Conservation (phyloP, 768 basidiomycete species). For the Boletus rubropictus region DNA sequence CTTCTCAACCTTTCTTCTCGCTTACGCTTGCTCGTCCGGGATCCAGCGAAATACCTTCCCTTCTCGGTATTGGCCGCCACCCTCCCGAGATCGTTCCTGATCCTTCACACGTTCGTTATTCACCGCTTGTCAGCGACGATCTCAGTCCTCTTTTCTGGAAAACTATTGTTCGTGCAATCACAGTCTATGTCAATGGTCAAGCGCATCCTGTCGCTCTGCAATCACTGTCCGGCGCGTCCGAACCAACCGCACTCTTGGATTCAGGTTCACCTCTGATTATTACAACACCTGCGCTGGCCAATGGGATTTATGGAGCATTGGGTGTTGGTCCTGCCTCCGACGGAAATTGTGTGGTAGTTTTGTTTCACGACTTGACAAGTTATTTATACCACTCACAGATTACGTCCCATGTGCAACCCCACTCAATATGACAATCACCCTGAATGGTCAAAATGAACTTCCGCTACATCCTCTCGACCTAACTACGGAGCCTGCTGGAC, state of each 20-base stretch:
- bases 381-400: constrained; percentile 38
- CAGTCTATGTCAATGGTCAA: constrained; percentile 51
- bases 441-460: constrained; percentile 52
- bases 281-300: constrained; percentile 53
- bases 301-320: constrained; percentile 74
- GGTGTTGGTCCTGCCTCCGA: constrained; percentile 54
- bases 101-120: constrained; percentile 48
- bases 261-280: constrained; percentile 66
- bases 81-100: constrained; percentile 48
- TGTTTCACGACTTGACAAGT: not conserved
- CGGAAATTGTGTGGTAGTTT: constrained; percentile 51
- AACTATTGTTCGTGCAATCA: constrained; percentile 48
- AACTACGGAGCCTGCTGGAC: constrained; percentile 41
- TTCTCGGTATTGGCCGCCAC: constrained; percentile 67
- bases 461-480: constrained; percentile 74
- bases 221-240: constrained; percentile 35
- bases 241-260: constrained; percentile 67
- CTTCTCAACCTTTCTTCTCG: constrained; percentile 59
- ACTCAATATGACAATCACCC: constrained; percentile 64
- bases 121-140: constrained; percentile 36
- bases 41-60: constrained; percentile 46
- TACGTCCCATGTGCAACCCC: constrained; percentile 69
- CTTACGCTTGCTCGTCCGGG: constrained; percentile 67
- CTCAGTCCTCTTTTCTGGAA: constrained; percentile 59
- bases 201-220: constrained; percentile 38